These are phyloP conservation scores for Pseudozyma flocculosa DNA, from an alignment of 1,284 basidiomycete genomes.

Conservation along the genomic window DNA sequence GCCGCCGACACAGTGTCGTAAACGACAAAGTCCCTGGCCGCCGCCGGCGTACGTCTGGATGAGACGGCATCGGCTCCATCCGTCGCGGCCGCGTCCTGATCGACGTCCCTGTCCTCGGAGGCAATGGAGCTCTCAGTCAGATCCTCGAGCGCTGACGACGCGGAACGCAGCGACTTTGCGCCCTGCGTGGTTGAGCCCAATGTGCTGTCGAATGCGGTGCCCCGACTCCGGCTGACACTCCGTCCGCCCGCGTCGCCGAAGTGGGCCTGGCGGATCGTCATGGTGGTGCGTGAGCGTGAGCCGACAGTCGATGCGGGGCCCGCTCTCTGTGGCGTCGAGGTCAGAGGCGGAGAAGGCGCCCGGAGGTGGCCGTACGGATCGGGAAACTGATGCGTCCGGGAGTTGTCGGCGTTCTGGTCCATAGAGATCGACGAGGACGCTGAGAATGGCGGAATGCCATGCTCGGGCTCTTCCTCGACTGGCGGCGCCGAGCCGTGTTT, in stretches of 20 bases:
- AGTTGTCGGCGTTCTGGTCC: constrained; percentile 8
- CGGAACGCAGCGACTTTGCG: constrained; percentile 17
- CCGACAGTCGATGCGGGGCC: constrained; percentile 28
- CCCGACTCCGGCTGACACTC: neutral
- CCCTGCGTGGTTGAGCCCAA: constrained; percentile 15
- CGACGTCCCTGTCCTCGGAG: constrained; percentile 8
- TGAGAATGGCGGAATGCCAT: constrained; percentile 4
- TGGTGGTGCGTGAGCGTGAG: constrained; percentile 23
- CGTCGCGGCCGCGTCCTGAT: constrained; percentile 2
- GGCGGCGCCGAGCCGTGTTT: neutral
- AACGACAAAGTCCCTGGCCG: constrained; percentile 20
- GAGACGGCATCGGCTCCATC: neutral
- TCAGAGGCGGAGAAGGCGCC: constrained; percentile 27
- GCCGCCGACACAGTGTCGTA: constrained; percentile 11
- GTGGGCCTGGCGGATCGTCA: constrained; percentile 23
- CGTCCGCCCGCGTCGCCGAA: constrained; percentile 2
- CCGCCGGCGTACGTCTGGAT: constrained; percentile 1
- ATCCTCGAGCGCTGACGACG: constrained; percentile 26
- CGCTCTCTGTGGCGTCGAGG: constrained; percentile 27
- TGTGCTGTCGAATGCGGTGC: constrained; percentile 9
- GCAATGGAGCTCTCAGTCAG: constrained; percentile 34
- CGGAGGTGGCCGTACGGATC: constrained; percentile 26
- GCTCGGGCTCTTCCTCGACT: neutral
- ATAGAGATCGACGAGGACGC: constrained; percentile 21
- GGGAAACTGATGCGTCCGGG: constrained; percentile 14